Conservation (phyloP, 352 stramenopile genomes). For the Globisporangium spinosum region DNA sequence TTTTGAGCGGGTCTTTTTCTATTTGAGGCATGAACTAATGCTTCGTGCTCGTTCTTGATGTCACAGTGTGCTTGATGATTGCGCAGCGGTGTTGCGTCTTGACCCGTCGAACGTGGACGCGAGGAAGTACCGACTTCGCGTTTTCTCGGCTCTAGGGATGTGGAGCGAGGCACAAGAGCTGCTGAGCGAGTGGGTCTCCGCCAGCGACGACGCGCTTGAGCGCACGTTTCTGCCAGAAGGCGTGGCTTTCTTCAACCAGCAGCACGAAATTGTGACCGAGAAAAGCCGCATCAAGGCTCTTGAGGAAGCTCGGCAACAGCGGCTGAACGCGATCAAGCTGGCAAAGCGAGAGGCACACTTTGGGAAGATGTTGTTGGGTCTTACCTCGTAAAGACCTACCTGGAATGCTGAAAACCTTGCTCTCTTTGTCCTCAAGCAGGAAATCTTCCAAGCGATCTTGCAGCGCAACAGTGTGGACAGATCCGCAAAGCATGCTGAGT, state of each 20-base stretch:
- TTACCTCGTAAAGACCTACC: background rate
- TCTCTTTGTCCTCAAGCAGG: background rate
- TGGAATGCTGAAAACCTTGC: background rate
- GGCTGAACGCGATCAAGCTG: constrained; percentile 4
- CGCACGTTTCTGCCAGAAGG: constrained; percentile 9
- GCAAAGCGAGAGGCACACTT: constrained; percentile 12
- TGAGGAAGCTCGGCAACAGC: constrained; percentile 6
- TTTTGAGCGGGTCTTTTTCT: background rate
- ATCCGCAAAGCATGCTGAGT: background rate
- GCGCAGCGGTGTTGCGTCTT: constrained; percentile 10
- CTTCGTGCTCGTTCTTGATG: background rate
- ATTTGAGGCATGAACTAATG: background rate
- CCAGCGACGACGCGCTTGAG: background rate
- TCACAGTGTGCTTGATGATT: constrained; percentile 21
- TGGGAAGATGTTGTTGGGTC: background rate
- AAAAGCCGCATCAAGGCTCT: background rate
- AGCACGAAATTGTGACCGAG: constrained; percentile 4
- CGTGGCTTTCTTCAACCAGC: constrained; percentile 14
- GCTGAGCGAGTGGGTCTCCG: constrained; percentile 1
- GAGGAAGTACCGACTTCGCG: constrained; percentile 12
- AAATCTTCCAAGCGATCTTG: constrained; percentile 20
- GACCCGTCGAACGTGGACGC: constrained; percentile 21
- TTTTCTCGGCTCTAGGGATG: constrained; percentile 17
- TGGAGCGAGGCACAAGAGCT: constrained; percentile 19
- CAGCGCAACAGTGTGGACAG: constrained; percentile 4